Evolutionary conservation across 1,139 yeast genomes (phyloP), one percentile per base, ranked within the genome.

Genomic region (Blastobotrys arbuscula): DNA sequence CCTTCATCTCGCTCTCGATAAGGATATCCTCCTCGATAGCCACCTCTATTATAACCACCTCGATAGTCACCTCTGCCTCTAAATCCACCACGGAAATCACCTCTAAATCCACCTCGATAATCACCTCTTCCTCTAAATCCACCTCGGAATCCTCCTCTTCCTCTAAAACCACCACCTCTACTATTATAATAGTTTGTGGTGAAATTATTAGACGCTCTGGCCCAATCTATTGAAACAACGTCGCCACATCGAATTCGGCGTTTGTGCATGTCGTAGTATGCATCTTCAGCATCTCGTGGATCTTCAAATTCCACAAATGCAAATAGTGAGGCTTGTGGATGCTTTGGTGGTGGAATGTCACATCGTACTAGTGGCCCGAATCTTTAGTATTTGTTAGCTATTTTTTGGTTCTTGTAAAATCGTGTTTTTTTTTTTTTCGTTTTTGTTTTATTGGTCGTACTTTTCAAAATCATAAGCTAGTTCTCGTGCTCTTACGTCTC

Each of bases 261-360:
- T 39, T 55, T 50, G 55, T 78, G 75, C 58, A 79, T 65, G 50
- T 67, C 71, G 46, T 74, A 75, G 43, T 81, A 63, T 13, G 87
- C 86, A 47, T 74, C 74, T 58, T 79, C 82, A 56, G 86, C 82
- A 59, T 80, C 84, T 53, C 78, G 78, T 18, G 70, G 64, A 50
- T 73, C 76, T 59, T 78, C 77, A 61, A 75, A 83, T 61, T 82
- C 87, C 31, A 83, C 87, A 66, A 82, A 83, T n/a, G 88, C 89
- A 39, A 41, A 47, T 36, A 43, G 21, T 57, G 79, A 74, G 42
- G 83, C 81, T 53, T 78, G 81, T 50, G 77, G 77, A 26, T 78
- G 72, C 65, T 82, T 75, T 50, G 87, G 83, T 48, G 87, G 86
- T 34, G 87, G 84, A 50, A 82, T 79, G 58, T 79, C 86, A 53